Percentiles rank a stretch among this genome's conserved stretches.
Conservation (phyloP, 495 filamentous ascomycete species). For the Penicillium maclennaniae region DNA sequence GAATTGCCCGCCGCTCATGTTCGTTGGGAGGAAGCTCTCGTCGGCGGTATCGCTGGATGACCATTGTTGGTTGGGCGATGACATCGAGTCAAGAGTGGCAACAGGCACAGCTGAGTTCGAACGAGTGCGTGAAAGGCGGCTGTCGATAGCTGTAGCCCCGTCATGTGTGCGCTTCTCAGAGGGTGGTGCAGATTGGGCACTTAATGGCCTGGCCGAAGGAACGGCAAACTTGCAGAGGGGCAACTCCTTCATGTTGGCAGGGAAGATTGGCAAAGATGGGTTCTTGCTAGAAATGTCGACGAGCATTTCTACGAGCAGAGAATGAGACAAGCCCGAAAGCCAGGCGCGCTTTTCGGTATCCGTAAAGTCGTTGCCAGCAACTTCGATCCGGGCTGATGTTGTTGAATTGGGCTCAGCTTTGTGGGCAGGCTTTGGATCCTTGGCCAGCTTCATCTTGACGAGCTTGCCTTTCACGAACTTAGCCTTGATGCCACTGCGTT, state of each 20-base stretch:
- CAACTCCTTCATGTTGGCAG: constrained; percentile 26
- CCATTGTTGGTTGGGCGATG: not conserved
- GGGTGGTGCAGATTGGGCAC: not conserved
- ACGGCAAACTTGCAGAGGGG: constrained; percentile 12
- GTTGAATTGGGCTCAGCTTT: constrained; percentile 1
- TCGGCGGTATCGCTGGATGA: not conserved
- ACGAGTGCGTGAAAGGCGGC: not conserved
- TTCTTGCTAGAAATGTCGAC: constrained; percentile 31
- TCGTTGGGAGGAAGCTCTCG: not conserved
- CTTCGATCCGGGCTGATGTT: constrained; percentile 1
- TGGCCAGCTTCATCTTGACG: constrained; percentile 16
- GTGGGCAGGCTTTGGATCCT: constrained; percentile 4
- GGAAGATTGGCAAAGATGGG: constrained; percentile 40
- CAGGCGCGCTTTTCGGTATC: constrained; percentile 39
- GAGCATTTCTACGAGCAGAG: constrained; percentile 39
- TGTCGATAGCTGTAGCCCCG: not conserved
- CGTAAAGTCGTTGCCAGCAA: constrained; percentile 25
- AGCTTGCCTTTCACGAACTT: constrained; percentile 20
- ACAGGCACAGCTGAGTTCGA: constrained; percentile 7
- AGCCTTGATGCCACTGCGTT: constrained; percentile 22
- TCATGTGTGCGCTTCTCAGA: not conserved
- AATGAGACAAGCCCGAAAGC: constrained; percentile 37
- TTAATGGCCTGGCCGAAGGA: not conserved
- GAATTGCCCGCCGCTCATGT: too few relatives aligned
- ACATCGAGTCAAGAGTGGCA: not conserved